These are phyloP conservation scores for Rhizomucor miehei DNA, from an alignment of 371 early-diverging fungal genomes.

Conservation along the genomic window DNA sequence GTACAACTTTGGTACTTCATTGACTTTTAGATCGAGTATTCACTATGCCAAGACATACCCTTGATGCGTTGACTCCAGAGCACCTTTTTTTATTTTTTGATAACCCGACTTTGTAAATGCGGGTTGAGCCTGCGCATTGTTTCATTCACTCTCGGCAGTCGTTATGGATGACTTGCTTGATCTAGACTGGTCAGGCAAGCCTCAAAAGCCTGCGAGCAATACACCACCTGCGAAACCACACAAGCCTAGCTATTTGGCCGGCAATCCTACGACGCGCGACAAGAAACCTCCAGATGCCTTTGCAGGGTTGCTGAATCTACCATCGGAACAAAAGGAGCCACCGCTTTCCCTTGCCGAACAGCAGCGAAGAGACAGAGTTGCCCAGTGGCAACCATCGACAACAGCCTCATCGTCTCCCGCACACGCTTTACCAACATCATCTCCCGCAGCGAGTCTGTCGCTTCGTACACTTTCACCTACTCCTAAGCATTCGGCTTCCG, in stretches of 20 bases:
- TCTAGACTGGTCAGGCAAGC: constrained; percentile 29
- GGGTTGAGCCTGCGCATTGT: no score
- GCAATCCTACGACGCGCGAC: constrained; percentile 15
- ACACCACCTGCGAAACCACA: constrained; percentile 13
- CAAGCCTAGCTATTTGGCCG: constrained; percentile 13
- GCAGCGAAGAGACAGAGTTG: constrained; percentile 12
- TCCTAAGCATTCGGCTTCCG: not conserved
- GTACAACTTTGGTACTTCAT: no score
- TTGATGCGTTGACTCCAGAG: no score
- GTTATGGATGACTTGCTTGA: constrained; percentile 42
- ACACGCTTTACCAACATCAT: not conserved
- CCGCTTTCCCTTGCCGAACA: constrained; percentile 23
- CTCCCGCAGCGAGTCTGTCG: not conserved
- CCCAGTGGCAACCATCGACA: not conserved
- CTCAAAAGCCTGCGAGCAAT: constrained; percentile 1
- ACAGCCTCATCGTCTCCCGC: constrained; percentile 3
- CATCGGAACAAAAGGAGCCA: constrained; percentile 2
- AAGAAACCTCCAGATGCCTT: constrained; percentile 31
- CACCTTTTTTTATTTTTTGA: no score
- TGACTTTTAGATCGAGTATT: no score
- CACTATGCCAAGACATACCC: no score
- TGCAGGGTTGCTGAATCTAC: constrained; percentile 27
- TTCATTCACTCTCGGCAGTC: not conserved
- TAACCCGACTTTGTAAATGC: no score
- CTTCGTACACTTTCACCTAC: not conserved